A percentile compares a stretch with the other conserved stretches of the same genome.
These are phyloP conservation scores for Aspergillus nidulans DNA, from an alignment of 495 filamentous ascomycete species.

Conservation along the genomic window DNA sequence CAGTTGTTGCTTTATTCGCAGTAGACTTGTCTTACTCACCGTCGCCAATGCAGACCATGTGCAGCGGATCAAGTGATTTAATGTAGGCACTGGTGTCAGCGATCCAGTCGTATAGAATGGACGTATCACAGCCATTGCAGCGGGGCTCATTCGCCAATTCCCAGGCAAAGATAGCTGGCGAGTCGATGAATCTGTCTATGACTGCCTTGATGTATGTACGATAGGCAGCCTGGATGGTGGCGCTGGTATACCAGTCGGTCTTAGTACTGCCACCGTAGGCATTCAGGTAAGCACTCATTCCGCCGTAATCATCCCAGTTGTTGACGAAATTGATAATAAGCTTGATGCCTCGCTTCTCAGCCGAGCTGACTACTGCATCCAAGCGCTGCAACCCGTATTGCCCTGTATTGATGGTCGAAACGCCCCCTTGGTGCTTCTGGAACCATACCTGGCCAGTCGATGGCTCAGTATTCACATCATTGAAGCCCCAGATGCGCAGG, in stretches of 20 bases:
- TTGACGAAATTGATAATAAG: constrained; percentile 57
- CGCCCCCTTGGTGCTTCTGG: constrained; percentile 51
- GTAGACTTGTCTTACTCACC: constrained; percentile 7
- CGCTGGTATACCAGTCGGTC: constrained; percentile 52
- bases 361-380: constrained; percentile 59
- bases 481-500: constrained; percentile 71
- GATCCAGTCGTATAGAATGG: constrained; percentile 59
- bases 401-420: constrained; percentile 63
- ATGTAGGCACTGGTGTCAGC: constrained; percentile 57
- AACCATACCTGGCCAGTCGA: constrained; percentile 51
- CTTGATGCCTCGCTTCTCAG: constrained; percentile 53
- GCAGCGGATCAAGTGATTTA: constrained; percentile 58
- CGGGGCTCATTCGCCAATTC: constrained; percentile 68
- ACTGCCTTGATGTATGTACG: constrained; percentile 59
- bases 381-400: constrained; percentile 61
- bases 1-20: neutral
- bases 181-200: constrained; percentile 54
- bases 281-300: constrained; percentile 59
- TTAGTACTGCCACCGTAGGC: constrained; percentile 35
- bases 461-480: constrained; percentile 52
- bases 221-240: constrained; percentile 55
- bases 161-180: constrained; percentile 64
- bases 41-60: constrained; percentile 65
- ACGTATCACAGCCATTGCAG: constrained; percentile 57
- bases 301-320: constrained; percentile 62